These are phyloP conservation scores for Boletellus dicymbophilus DNA, from an alignment of 1,284 basidiomycete genomes.

Conservation along the genomic window DNA sequence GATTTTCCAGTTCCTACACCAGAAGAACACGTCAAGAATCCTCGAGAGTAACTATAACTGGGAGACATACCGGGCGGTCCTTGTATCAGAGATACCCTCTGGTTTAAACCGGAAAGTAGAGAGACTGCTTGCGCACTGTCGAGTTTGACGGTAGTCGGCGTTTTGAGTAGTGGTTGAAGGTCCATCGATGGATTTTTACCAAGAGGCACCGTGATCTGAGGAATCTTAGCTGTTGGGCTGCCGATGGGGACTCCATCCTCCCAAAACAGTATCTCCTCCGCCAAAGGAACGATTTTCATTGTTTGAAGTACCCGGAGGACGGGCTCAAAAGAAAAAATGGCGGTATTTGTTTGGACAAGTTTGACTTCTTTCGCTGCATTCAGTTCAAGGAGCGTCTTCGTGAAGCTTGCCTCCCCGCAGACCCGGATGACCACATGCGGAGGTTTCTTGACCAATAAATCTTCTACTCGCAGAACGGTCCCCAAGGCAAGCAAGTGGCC, in stretches of 20 bases:
- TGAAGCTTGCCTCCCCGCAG: conserved; percentile 41
- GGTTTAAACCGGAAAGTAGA: conserved; percentile 51
- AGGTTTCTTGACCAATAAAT: conserved; percentile 44
- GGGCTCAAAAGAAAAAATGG: conserved; percentile 62
- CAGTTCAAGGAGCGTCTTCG: conserved; percentile 41
- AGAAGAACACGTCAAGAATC: background rate
- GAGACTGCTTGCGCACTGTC: conserved; percentile 54
- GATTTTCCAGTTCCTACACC: conserved; percentile 65
- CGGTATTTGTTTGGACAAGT: conserved; percentile 59
- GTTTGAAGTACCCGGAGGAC: conserved; percentile 53
- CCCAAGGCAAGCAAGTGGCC: conserved; percentile 53
- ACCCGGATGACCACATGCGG: conserved; percentile 55
- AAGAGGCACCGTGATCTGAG: conserved; percentile 37
- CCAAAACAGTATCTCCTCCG: conserved; percentile 55
- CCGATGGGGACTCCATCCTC: conserved; percentile 28
- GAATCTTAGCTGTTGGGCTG: conserved; percentile 6
- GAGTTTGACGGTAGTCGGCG: conserved; percentile 42
- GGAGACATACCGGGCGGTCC: conserved; percentile 68
- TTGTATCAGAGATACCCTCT: conserved; percentile 59
- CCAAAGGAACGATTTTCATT: conserved; percentile 44
- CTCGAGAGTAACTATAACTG: background rate
- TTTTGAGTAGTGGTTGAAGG: conserved; percentile 40
- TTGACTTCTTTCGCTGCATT: conserved; percentile 39
- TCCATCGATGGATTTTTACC: conserved; percentile 38
- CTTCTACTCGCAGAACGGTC: conserved; percentile 54